Evolutionary conservation across 2,329 filamentous ascomycete genomes (phyloP).

Genomic region (Clarireedia paspali): DNA sequence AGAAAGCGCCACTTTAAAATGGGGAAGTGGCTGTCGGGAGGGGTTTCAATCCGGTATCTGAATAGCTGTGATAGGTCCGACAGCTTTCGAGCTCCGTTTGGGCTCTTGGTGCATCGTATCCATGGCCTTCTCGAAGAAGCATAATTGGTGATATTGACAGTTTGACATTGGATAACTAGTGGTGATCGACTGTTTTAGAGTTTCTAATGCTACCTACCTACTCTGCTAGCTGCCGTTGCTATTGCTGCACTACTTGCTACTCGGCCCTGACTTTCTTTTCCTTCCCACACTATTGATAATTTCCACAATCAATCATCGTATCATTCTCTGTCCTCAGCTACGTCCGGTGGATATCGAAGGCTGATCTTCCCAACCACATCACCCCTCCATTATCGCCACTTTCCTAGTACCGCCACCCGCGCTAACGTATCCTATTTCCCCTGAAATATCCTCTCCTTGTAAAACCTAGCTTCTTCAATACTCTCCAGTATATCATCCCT

Average conservation of each 20-base stretch:
- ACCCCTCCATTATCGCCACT: background rate
- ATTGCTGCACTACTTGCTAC: background rate
- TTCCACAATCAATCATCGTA: background rate
- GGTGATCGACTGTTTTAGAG: no score
- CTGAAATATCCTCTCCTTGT: constrained; percentile 61
- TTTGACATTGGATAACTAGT: no score
- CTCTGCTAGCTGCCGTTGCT: no score
- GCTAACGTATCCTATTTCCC: background rate
- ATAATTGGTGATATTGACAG: no score
- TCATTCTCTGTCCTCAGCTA: background rate
- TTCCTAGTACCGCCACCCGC: background rate
- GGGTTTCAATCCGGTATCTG: background rate
- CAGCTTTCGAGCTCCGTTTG: no score
- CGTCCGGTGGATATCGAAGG: background rate
- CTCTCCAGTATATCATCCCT: constrained; percentile 89
- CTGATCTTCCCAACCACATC: background rate
- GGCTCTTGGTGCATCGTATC: no score
- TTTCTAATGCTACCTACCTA: no score
- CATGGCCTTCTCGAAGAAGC: no score
- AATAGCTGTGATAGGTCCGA: no score
- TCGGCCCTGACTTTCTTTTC: no score
- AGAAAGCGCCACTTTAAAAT: background rate
- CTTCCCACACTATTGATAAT: background rate
- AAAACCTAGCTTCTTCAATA: constrained; percentile 84
- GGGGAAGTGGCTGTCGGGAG: background rate